Evolutionary conservation across 2,329 filamentous ascomycete species (phyloP), one percentile per base, ranked within the genome.

Genomic region (Fusarium devonianum): DNA sequence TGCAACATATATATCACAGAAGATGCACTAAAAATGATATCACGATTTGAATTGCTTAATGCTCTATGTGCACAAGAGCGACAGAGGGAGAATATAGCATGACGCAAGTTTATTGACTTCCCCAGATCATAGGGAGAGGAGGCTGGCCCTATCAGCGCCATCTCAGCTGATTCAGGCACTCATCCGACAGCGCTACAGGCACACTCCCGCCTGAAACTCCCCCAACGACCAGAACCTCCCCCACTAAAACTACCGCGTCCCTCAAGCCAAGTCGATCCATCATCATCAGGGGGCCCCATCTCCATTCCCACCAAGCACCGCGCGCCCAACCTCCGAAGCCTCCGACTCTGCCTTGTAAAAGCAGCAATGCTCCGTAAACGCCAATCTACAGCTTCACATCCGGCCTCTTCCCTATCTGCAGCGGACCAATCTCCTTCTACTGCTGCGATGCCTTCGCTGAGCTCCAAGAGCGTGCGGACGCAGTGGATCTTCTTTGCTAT

Each of bases 401-500:
- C 48, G 19, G 35, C 39, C 9, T 16, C 30, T 35, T 26, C 40
- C 26, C 26, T 32, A 12, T 9, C 44, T 17, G 10, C 7, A 5
- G 38, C 49, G n/a, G 23, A 26, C 3, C 30, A 60, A 25, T 18
- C 36, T 13, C 30, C 48, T 11, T 11, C 54, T 25, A 23, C 49
- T 39, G 21, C 38, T 16, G 35, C 41, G 17, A 61, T 55, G 56
- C 38, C 52, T 9, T 37, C 32, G 19, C 26, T 34, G 5, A 43
- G 42, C 17, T 42, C 58, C 19, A 71, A 55, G 72, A 71, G 63
- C 62, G 74, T 57, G 18, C 66, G 64, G 10, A 60, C 67, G 21
- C 78, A 81, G 58, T 88, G 85, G 85, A 80, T 93, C 54, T 73
- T 86, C 39, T 80, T 88, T 55, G 88, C 90, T 30, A 69, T 92